These are phyloP conservation scores for Xylaria nigripes DNA, from an alignment of 495 filamentous ascomycete species.

Conservation along the genomic window DNA sequence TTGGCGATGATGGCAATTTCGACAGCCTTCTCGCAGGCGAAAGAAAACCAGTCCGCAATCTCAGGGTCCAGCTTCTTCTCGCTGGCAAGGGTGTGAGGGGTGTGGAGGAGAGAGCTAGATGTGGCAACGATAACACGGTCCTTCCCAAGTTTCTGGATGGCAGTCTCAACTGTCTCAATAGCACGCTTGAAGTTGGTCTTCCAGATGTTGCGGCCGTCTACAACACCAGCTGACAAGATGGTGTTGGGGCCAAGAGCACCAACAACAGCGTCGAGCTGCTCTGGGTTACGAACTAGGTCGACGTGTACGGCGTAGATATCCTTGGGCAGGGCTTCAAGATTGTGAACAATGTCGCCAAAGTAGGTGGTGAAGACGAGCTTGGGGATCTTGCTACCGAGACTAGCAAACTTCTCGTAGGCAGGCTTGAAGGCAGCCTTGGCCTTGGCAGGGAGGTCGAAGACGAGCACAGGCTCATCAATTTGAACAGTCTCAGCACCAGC, in stretches of 20 bases:
- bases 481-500: constrained; percentile 92
- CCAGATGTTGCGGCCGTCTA: constrained; percentile 99
- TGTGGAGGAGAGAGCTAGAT: constrained; percentile 94
- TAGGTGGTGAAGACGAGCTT: constrained; percentile 85
- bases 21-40: constrained; percentile 86
- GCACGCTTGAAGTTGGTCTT: constrained; percentile 95
- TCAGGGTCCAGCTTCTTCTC: constrained; percentile 95
- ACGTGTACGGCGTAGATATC: constrained; percentile 77
- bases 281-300: constrained; percentile 93
- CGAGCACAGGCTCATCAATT: constrained; percentile 94
- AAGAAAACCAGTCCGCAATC: constrained; percentile 96
- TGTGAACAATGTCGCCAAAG: constrained; percentile 99
- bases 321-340: constrained; percentile 78
- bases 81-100: constrained; percentile 90
- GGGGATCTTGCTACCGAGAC: constrained; percentile 67
- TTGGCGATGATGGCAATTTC: constrained; percentile 93
- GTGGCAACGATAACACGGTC: constrained; percentile 94
- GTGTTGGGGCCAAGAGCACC: constrained; percentile 73
- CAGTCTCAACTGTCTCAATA: constrained; percentile 78
- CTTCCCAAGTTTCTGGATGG: constrained; percentile 87
- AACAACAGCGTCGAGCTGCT: constrained; percentile 81
- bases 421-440: constrained; percentile 97
- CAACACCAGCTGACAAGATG: constrained; percentile 84
- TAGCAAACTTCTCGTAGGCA: constrained; percentile 79
- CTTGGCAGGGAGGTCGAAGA: constrained; percentile 80